Base-by-base conservation (phyloP, 345 rosid genomes). In the Euphorbia lathyris region DNA sequence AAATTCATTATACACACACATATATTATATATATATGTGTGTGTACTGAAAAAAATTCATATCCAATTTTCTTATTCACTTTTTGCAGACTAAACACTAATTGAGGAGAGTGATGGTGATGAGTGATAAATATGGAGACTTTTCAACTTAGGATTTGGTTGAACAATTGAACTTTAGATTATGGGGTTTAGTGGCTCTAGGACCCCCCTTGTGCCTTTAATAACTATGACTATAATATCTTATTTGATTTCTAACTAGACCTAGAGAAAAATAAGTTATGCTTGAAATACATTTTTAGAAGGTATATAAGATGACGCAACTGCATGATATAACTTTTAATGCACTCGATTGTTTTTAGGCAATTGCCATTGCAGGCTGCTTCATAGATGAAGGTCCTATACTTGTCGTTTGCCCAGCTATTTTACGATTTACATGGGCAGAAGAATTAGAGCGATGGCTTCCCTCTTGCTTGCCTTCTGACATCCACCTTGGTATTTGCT, bases 371-470 rank as follows among this genome's bases (percentile, higher is more conserved):
- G 98, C 97, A 57, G 87, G 93, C 65, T 89, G 96, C 79, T 94
- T 88, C 76, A 78, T 86, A 71, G 77, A 65, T 68, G 87, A 89
- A 76, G 98, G 97, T 76, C 81, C 91, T 74, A 75, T 91, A 68
- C 93, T 94, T 74, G 83, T 94, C 78, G 98, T 91, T 43, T 91
- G 98, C 81, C 98, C 98, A 29, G 98, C 98, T 66, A 75, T 94
- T 65, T 80, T 94, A 78, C 92, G 97, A 58, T 88, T 75, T 77
- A 79, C 94, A 13, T 94, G 98, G 97, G 98, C 97, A 40, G 97
- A 94, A 77, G 97, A 94, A 76, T 68, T 94, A 78, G 98, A 94
- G 81, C 91, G 89, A 65, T 94, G 98, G 98, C 83, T 94, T 78
- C 91, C 96, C 64, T 79, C 25, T 80, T 91, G 90, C 82, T 82